Conservation (phyloP, 2,329 filamentous ascomycete species). For the Myriosclerotinia scirpicola region DNA sequence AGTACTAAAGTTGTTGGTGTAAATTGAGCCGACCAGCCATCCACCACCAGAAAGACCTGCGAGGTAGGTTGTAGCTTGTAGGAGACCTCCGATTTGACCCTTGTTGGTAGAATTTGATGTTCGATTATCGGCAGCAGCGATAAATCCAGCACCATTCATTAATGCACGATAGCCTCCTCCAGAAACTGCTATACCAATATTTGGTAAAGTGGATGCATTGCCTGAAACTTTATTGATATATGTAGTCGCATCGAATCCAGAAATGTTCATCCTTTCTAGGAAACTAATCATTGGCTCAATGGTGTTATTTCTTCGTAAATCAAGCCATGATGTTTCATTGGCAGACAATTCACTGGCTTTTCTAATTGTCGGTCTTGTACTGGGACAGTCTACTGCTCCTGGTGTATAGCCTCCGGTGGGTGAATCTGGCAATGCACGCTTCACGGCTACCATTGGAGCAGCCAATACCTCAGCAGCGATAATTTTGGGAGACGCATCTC, state of each 20-base stretch:
- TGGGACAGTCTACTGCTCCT: slow-evolving; percentile 65
- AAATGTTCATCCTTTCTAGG: slow-evolving; percentile 69
- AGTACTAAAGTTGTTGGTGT: slow-evolving; percentile 74
- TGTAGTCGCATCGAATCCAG: slow-evolving; percentile 70
- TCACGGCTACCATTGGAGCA: slow-evolving; percentile 27
- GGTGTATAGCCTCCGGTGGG: slow-evolving; percentile 70
- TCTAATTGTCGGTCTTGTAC: slow-evolving; percentile 67
- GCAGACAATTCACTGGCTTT: slow-evolving; percentile 60
- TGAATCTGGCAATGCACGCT: slow-evolving; percentile 40
- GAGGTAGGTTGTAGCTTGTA: slow-evolving; percentile 80
- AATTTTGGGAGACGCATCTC: slow-evolving; percentile 33
- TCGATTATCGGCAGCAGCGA: slow-evolving; percentile 76
- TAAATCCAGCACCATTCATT: slow-evolving; percentile 75
- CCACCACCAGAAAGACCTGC: slow-evolving; percentile 78
- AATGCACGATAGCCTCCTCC: slow-evolving; percentile 87
- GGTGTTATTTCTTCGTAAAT: slow-evolving; percentile 69
- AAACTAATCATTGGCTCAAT: slow-evolving; percentile 73
- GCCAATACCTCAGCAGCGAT: slow-evolving; percentile 34
- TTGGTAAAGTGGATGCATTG: slow-evolving; percentile 60
- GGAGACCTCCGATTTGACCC: slow-evolving; percentile 75
- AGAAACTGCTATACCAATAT: slow-evolving; percentile 74
- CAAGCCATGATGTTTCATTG: slow-evolving; percentile 73
- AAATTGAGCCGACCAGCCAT: slow-evolving; percentile 83
- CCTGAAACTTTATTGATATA: slow-evolving; percentile 65
- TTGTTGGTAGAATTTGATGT: slow-evolving; percentile 59